These are phyloP conservation scores for Coffea canephora DNA, from an alignment of 257 asterid genomes.

Conservation along the genomic window DNA sequence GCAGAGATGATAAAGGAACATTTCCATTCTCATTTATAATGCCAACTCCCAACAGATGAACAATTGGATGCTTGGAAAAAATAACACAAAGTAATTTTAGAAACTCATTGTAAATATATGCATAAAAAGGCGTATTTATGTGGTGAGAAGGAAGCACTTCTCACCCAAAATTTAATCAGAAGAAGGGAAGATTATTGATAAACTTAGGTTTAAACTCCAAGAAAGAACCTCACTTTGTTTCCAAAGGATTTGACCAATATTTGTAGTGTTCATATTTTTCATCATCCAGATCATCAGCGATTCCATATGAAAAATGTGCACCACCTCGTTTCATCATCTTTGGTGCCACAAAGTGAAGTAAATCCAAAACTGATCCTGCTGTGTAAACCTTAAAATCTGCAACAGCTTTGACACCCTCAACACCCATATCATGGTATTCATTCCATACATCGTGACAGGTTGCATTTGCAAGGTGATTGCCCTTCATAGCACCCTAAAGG, in stretches of 20 bases:
- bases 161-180: too few relatives aligned
- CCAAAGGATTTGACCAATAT: slow-evolving; percentile 91
- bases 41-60: neutral
- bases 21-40: neutral
- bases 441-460: slow-evolving; percentile 72
- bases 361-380: slow-evolving; percentile 54
- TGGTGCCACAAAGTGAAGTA: slow-evolving; percentile 76
- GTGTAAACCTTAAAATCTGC: slow-evolving; percentile 65
- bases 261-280: slow-evolving; percentile 57
- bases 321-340: slow-evolving; percentile 91
- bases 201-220: neutral
- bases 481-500: slow-evolving; percentile 61
- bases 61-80: neutral
- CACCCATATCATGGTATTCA: slow-evolving; percentile 79
- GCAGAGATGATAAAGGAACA: slow-evolving; percentile 1
- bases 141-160: neutral
- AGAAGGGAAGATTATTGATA: neutral
- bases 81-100: neutral
- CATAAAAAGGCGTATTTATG: too few relatives aligned
- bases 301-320: slow-evolving; percentile 75
- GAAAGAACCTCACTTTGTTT: slow-evolving; percentile 58
- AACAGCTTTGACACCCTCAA: slow-evolving; percentile 61
- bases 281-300: slow-evolving; percentile 66
- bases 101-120: neutral
- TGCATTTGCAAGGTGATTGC: slow-evolving; percentile 53